Base-by-base conservation (phyloP, 495 filamentous ascomycete species). In the Penicillium mononematosum region DNA sequence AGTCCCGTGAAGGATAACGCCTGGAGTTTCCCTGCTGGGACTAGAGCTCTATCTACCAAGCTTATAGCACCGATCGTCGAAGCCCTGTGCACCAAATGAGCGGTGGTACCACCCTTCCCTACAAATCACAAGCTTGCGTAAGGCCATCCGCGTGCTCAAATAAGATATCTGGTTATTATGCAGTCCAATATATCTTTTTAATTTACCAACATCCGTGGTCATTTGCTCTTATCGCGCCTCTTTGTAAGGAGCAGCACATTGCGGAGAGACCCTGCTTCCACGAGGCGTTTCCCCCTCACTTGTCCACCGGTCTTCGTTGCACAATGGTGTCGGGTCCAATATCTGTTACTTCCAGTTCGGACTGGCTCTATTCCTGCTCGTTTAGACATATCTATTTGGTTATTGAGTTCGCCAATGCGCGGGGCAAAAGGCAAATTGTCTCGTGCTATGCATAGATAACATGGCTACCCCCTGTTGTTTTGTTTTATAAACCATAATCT, bases 21-120 rank as follows among this genome's bases (percentile, higher is more conserved):
- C 48, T 71, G 53, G 29, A 73, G 58, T 56, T 75, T 58, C 71
- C 73, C 52, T 64, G 39, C 46, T 68, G 55, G 63, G 71, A 58
- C 61, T 71, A 53, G 54, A 48, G 53, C 47, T 45, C 48, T 48
- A 46, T 47, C 47, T 51, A 63, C 63, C 65, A 68, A 65, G 65
- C 55, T 65, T 16, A 36, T 50, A 51, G 56, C 50, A 65, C 53
- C 52, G 57, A 56, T 64, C 56, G 29, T 50, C 47, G 32, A 43
- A 27, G 29, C 27, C 10, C 36, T 44, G 31, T 36, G 34, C 36
- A 32, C 55, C 56, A n/a, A 58, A 58, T 67, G 38, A 31, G 32
- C 44, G 48, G 24, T 59, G 41, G 38, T 31, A 53, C 47, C 47
- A 45, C 38, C 43, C 4, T 1, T 12, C 44, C 45, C 42, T 52